Conservation (phyloP, 805 yeast genomes). For the Cyberlindnera mycetangii region DNA sequence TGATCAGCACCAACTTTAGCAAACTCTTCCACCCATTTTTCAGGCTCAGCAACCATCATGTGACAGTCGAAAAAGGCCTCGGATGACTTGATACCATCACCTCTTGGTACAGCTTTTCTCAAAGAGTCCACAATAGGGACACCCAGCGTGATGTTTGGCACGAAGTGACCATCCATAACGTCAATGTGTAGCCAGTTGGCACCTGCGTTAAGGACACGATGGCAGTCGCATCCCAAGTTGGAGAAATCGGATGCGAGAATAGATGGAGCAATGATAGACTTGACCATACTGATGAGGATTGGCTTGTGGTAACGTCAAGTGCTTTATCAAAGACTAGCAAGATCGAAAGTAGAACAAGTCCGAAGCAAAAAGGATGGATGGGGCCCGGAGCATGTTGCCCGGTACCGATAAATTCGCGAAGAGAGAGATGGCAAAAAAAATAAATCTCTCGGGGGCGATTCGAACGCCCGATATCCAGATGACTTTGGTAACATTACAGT, state of each 20-base stretch:
- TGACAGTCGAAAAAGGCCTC: constrained; percentile 84
- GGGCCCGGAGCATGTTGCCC: neutral
- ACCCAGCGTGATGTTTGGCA: constrained; percentile 93
- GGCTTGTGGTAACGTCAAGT: too few species aligned
- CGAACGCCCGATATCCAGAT: constrained; percentile 51
- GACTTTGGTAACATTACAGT: constrained; percentile 37
- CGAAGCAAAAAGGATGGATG: neutral
- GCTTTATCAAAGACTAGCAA: neutral
- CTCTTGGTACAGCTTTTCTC: constrained; percentile 73
- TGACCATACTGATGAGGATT: constrained; percentile 47
- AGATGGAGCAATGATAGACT: constrained; percentile 89
- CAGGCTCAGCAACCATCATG: constrained; percentile 95
- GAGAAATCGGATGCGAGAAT: constrained; percentile 92
- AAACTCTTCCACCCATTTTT: constrained; percentile 88
- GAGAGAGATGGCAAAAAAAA: constrained; percentile 15
- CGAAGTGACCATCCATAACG: constrained; percentile 98
- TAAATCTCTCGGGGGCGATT: constrained; percentile 47
- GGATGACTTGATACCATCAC: constrained; percentile 43
- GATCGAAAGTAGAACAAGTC: too few species aligned
- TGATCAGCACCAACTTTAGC: constrained; percentile 95
- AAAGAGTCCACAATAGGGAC: constrained; percentile 82
- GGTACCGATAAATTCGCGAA: neutral
- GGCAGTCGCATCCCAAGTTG: constrained; percentile 83
- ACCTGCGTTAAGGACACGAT: constrained; percentile 68
- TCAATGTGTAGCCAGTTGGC: constrained; percentile 98